Evolutionary conservation across 768 basidiomycete genomes (phyloP).

Genomic region (Mycena latifolia): DNA sequence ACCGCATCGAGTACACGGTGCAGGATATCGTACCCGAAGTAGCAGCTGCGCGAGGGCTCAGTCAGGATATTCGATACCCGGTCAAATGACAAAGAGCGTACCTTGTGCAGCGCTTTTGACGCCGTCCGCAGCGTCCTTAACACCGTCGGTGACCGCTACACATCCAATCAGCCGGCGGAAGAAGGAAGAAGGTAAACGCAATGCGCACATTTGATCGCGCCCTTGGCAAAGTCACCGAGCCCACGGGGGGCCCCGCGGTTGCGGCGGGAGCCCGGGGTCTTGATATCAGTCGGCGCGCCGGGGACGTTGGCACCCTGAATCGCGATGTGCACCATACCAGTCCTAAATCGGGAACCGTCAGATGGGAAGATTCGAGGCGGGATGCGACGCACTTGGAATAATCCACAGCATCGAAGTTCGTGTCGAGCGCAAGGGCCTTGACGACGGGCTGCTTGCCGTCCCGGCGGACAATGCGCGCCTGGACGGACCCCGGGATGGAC

Average conservation of each 20-base stretch:
- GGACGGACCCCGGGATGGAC: conserved; percentile 8
- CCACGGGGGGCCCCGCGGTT: conserved; percentile 1
- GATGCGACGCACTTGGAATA: conserved; percentile 11
- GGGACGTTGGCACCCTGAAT: conserved; percentile 28
- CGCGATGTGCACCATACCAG: conserved; percentile 26
- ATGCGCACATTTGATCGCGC: background rate
- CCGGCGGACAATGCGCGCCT: conserved; percentile 14
- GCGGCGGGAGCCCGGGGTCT: background rate
- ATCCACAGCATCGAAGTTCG: conserved; percentile 26
- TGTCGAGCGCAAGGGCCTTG: conserved; percentile 25
- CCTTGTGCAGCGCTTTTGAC: background rate
- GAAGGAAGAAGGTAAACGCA: background rate
- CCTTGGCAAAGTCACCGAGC: background rate
- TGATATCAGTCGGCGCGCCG: background rate
- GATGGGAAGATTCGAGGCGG: background rate
- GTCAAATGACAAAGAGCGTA: too few relatives aligned
- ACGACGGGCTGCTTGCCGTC: conserved; percentile 20
- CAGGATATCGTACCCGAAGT: too few relatives aligned
- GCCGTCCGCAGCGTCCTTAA: background rate
- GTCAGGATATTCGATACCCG: too few relatives aligned
- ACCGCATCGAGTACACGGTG: too few relatives aligned
- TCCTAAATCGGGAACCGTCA: background rate
- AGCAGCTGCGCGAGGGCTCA: too few relatives aligned
- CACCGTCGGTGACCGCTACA: background rate
- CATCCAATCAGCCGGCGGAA: background rate